A percentile compares a stretch with the other conserved stretches of the same genome.
phyloP scores from a whole-genome alignment of 345 rosid species.

The Dovyalis caffra region DNA sequence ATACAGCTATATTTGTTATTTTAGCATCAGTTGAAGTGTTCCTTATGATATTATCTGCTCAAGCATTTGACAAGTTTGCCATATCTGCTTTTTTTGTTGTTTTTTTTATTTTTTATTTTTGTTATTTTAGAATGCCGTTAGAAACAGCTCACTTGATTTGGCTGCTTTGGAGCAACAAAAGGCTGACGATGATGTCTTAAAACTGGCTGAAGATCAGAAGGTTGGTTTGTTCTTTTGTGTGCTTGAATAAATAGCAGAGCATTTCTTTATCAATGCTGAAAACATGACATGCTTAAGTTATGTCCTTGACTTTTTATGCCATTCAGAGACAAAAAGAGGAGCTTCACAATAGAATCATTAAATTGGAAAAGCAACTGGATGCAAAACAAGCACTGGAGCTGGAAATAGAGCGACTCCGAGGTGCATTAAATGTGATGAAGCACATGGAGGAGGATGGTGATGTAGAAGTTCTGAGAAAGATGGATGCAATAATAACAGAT shows the following conservation, averaged over 20 bases:
- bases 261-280: slow-evolving; percentile 11
- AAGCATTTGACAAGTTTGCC: not conserved
- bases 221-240: slow-evolving; percentile 37
- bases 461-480: slow-evolving; percentile 56
- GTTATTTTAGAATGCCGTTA: slow-evolving; percentile 50
- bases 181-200: slow-evolving; percentile 68
- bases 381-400: slow-evolving; percentile 79
- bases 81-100: slow-evolving; percentile 8
- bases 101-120: slow-evolving; percentile 23
- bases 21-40: not conserved
- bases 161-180: slow-evolving; percentile 79
- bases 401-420: slow-evolving; percentile 72
- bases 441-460: slow-evolving; percentile 70
- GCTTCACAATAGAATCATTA: slow-evolving; percentile 59
- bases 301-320: slow-evolving; percentile 18
- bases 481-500: slow-evolving; percentile 57
- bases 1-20: not conserved
- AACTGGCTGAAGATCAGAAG: slow-evolving; percentile 91
- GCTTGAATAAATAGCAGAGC: slow-evolving; percentile 1
- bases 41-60: not conserved
- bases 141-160: slow-evolving; percentile 58
- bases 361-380: slow-evolving; percentile 72
- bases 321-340: slow-evolving; percentile 72
- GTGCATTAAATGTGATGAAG: slow-evolving; percentile 63
- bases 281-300: slow-evolving; percentile 5